Evolutionary conservation across 2,329 filamentous ascomycete species (phyloP).

Genomic region (Clonostachys chloroleuca): DNA sequence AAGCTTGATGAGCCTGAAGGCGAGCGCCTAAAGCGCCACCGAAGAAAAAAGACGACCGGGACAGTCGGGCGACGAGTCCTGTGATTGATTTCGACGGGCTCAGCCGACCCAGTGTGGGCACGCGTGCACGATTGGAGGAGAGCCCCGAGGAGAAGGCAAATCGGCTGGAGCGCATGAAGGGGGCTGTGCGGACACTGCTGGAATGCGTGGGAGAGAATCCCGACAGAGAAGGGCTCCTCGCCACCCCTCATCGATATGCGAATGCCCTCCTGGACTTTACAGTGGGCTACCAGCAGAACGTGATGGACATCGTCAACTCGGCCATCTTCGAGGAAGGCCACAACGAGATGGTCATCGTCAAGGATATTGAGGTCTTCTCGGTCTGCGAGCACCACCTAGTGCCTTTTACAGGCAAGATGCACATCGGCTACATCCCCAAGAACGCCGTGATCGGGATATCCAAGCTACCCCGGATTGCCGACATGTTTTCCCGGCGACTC

Average conservation of each 20-base stretch:
- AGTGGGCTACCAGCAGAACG: conserved; percentile 93
- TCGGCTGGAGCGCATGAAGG: conserved; percentile 55
- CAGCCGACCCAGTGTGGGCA: conserved; percentile 58
- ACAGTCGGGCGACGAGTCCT: conserved; percentile 30
- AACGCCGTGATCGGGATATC: conserved; percentile 91
- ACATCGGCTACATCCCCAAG: conserved; percentile 95
- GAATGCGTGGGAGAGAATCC: conserved; percentile 68
- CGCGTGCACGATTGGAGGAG: conserved; percentile 58
- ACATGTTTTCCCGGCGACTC: conserved; percentile 90
- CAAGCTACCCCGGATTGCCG: conserved; percentile 90
- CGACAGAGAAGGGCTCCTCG: conserved; percentile 58
- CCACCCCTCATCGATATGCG: conserved; percentile 80
- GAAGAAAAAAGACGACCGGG: not conserved
- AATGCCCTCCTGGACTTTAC: conserved; percentile 96
- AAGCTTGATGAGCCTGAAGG: conserved; percentile 48
- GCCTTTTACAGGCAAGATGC: conserved; percentile 98
- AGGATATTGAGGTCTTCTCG: conserved; percentile 69
- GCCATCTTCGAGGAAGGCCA: conserved; percentile 96
- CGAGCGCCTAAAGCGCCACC: conserved; percentile 15
- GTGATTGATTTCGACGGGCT: conserved; percentile 60
- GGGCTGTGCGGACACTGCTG: conserved; percentile 60
- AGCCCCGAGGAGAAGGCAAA: conserved; percentile 31
- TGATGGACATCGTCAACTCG: conserved; percentile 84
- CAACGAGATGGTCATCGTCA: conserved; percentile 95
- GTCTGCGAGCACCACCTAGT: conserved; percentile 97